Evolutionary conservation across 108 stramenopile genomes (phyloP).

Genomic region (Stephanodiscus minutulus): DNA sequence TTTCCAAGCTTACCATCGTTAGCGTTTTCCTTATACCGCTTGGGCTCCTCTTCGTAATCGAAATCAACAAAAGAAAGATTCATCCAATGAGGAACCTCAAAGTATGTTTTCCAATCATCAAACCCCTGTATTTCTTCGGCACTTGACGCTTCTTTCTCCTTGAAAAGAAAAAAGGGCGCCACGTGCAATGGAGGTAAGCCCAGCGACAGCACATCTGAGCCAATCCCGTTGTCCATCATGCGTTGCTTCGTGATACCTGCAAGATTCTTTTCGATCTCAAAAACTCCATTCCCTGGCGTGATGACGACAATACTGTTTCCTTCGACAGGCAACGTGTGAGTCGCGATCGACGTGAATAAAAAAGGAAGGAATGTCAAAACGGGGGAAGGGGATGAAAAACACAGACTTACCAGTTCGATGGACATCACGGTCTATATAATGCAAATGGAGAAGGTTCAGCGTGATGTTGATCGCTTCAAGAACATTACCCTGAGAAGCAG

Average conservation of each 20-base stretch:
- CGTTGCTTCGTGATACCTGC: constrained; percentile 97
- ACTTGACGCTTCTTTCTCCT: constrained; percentile 44
- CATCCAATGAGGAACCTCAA: constrained; percentile 91
- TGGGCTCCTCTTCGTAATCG: constrained; percentile 54
- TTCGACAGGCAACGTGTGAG: not conserved
- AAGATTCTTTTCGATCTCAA: constrained; percentile 88
- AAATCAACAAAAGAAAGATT: constrained; percentile 83
- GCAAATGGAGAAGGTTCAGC: constrained; percentile 95
- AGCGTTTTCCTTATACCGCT: constrained; percentile 36
- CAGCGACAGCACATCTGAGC: constrained; percentile 96
- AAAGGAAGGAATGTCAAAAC: not conserved
- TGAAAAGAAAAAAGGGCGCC: constrained; percentile 95
- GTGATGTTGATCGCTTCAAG: constrained; percentile 97
- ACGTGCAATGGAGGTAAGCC: constrained; percentile 95
- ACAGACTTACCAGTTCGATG: constrained; percentile 64
- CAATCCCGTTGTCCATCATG: constrained; percentile 99
- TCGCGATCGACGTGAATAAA: too few relatives aligned
- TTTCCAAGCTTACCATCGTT: constrained; percentile 20
- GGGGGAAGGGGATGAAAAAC: not conserved
- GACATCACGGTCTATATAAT: constrained; percentile 95
- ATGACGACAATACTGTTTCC: constrained; percentile 94
- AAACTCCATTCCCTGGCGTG: constrained; percentile 94
- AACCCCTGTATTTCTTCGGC: constrained; percentile 49
- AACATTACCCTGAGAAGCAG: constrained; percentile 93
- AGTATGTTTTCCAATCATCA: constrained; percentile 59